These are phyloP conservation scores for Thinopyrum obtusiflorum DNA, from an alignment of 202 grass and related monocot genomes.

Conservation along the genomic window DNA sequence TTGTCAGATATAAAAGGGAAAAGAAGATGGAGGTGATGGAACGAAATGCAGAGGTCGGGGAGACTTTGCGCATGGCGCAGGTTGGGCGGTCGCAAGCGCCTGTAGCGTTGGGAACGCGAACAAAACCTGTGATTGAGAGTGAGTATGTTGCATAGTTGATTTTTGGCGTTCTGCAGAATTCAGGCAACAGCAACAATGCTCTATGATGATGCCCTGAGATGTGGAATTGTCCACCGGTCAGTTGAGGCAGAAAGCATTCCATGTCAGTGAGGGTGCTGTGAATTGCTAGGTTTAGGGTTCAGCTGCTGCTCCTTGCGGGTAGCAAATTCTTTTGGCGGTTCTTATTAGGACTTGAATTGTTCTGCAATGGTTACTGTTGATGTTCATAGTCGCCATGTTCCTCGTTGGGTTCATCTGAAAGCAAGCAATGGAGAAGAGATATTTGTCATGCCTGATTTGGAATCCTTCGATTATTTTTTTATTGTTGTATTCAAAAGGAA, in stretches of 20 bases:
- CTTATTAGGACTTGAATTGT: constrained; percentile 15
- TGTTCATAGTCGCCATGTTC: constrained; percentile 44
- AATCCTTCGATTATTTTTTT: constrained; percentile 47
- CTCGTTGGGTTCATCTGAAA: constrained; percentile 34
- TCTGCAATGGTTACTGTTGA: constrained; percentile 1
- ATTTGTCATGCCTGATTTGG: constrained; percentile 24
- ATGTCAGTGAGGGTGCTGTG: constrained; percentile 1
- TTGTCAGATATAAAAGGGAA: constrained; percentile 42
- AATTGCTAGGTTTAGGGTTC: constrained; percentile 1
- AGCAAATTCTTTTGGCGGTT: constrained; percentile 43
- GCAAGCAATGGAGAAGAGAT: constrained; percentile 10
- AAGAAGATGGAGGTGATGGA: constrained; percentile 69
- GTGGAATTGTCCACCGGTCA: background rate
- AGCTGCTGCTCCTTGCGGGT: constrained; percentile 4
- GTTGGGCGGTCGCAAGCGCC: constrained; percentile 65
- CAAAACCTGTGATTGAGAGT: constrained; percentile 72
- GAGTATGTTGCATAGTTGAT: constrained; percentile 53
- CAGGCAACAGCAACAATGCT: background rate
- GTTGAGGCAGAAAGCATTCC: background rate
- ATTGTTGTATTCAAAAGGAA: constrained; percentile 58
- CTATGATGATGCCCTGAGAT: background rate
- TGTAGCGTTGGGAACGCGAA: constrained; percentile 58
- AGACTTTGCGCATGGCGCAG: constrained; percentile 65
- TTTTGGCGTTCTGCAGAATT: background rate
- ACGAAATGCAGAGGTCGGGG: constrained; percentile 51